A percentile compares a stretch with the other conserved stretches of the same genome.
These are phyloP conservation scores for Trichocladium antarcticum DNA, from an alignment of 495 filamentous ascomycete genomes.

Conservation along the genomic window DNA sequence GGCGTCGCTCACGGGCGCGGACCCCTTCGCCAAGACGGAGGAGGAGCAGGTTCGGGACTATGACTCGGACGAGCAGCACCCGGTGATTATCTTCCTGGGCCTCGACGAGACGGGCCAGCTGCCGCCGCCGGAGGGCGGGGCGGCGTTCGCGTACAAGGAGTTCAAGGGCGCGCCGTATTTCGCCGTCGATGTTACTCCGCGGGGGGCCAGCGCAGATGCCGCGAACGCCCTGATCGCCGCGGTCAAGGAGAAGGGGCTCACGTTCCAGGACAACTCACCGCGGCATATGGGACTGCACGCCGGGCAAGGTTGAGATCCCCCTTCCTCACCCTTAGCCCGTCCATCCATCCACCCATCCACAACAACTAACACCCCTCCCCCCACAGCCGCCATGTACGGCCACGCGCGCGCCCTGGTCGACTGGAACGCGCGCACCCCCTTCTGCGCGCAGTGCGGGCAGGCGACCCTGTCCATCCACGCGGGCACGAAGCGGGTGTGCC, in stretches of 20 bases:
- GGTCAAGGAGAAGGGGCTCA: conserved; percentile 24
- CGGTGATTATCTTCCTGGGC: conserved; percentile 75
- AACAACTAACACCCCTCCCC: background rate
- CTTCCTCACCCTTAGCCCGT: background rate
- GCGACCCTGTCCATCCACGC: conserved; percentile 76
- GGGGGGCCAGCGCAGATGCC: conserved; percentile 41
- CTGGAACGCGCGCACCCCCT: conserved; percentile 90
- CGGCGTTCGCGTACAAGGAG: conserved; percentile 29
- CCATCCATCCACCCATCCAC: background rate
- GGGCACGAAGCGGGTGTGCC: conserved; percentile 84
- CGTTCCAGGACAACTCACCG: conserved; percentile 17
- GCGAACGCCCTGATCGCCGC: conserved; percentile 40
- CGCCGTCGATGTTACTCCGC: conserved; percentile 77
- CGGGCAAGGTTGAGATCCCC: conserved; percentile 29
- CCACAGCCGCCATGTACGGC: conserved; percentile 86
- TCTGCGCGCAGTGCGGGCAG: conserved; percentile 79
- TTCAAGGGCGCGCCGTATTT: conserved; percentile 78
- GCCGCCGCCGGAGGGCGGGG: background rate
- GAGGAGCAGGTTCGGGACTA: conserved; percentile 59
- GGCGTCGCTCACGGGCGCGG: conserved; percentile 53
- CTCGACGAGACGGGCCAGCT: conserved; percentile 54
- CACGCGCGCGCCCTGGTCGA: conserved; percentile 80
- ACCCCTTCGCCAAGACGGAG: conserved; percentile 61
- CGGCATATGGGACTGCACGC: conserved; percentile 33
- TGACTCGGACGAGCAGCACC: conserved; percentile 53